A percentile compares a stretch with the other conserved stretches of the same genome.
phyloP scores from a whole-genome alignment of 1,284 basidiomycete genomes.

The Pseudozyma flocculosa region DNA sequence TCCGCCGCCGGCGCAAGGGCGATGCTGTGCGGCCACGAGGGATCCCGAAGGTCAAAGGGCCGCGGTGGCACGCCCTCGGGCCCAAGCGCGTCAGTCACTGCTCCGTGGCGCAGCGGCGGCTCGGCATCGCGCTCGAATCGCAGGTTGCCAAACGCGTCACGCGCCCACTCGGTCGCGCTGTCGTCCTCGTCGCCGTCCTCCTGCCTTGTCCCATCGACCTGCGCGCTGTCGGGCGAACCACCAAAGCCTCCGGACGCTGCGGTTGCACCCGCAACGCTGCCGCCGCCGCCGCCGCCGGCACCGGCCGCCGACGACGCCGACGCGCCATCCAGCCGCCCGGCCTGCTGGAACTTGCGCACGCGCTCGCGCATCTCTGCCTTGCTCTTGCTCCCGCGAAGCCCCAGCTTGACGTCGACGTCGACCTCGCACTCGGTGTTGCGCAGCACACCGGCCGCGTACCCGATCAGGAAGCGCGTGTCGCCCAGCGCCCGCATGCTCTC shows the following conservation, averaged over 20 bases:
- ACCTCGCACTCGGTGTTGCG: slow-evolving; percentile 44
- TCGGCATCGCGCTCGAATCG: neutral
- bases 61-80: slow-evolving; percentile 8
- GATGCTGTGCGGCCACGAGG: slow-evolving; percentile 32
- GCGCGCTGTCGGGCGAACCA: neutral
- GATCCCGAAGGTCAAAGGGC: slow-evolving; percentile 28
- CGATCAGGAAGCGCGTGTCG: slow-evolving; percentile 82
- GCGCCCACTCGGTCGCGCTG: neutral
- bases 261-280: too few relatives aligned
- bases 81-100: slow-evolving; percentile 33
- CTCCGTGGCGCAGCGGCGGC: slow-evolving; percentile 25
- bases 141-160: neutral
- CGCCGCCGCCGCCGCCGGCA: too few relatives aligned
- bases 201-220: neutral
- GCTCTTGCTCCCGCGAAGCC: slow-evolving; percentile 32
- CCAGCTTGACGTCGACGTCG: slow-evolving; percentile 49
- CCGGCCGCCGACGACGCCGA: too few relatives aligned
- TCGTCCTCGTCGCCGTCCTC: slow-evolving; percentile 3
- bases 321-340: neutral
- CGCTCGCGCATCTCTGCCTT: slow-evolving; percentile 44
- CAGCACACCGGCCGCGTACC: slow-evolving; percentile 66
- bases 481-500: slow-evolving; percentile 90
- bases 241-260: too few relatives aligned
- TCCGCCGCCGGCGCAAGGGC: too few relatives aligned
- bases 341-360: slow-evolving; percentile 16